Percentiles rank a stretch among this genome's conserved stretches.
These are phyloP conservation scores for Artemisia annua DNA, from an alignment of 129 eudicot genomes.

Conservation along the genomic window DNA sequence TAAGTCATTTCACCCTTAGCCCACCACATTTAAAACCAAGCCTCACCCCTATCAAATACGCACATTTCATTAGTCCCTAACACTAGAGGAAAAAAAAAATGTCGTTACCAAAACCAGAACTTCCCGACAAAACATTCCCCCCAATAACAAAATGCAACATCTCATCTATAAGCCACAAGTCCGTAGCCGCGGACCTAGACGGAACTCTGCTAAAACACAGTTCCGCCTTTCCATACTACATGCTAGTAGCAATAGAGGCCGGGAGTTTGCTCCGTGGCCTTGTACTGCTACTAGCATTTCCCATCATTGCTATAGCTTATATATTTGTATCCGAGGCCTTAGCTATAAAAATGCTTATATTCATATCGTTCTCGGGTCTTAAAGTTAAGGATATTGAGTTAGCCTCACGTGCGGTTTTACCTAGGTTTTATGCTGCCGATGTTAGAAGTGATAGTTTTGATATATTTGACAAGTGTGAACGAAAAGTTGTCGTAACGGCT, in stretches of 20 bases:
- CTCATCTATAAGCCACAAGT: slow-evolving; percentile 49
- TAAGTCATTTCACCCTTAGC: not conserved
- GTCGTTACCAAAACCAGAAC: slow-evolving; percentile 48
- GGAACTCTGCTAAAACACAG: slow-evolving; percentile 76
- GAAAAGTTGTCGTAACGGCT: slow-evolving; percentile 88
- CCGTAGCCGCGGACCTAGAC: slow-evolving; percentile 98
- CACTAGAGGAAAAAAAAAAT: slow-evolving; percentile 25
- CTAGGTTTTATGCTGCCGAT: slow-evolving; percentile 75
- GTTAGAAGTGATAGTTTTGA: slow-evolving; percentile 79
- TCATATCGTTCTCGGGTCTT: slow-evolving; percentile 69
- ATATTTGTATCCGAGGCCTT: slow-evolving; percentile 77
- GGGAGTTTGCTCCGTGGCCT: slow-evolving; percentile 93
- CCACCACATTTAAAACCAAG: slow-evolving; percentile 29
- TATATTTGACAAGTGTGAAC: slow-evolving; percentile 66
- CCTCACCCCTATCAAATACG: slow-evolving; percentile 1
- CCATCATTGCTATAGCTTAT: slow-evolving; percentile 71
- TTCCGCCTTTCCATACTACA: slow-evolving; percentile 93
- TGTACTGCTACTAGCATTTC: slow-evolving; percentile 63
- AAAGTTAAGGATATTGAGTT: slow-evolving; percentile 78
- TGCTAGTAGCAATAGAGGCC: slow-evolving; percentile 95
- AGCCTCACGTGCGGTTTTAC: slow-evolving; percentile 86
- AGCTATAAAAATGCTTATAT: slow-evolving; percentile 80
- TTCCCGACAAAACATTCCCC: slow-evolving; percentile 45
- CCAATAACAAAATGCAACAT: slow-evolving; percentile 59
- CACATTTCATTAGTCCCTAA: slow-evolving; percentile 2